Percentiles rank a stretch among this genome's conserved stretches.
phyloP scores from a whole-genome alignment of 768 basidiomycete species.

The Tricholomella constricta region DNA sequence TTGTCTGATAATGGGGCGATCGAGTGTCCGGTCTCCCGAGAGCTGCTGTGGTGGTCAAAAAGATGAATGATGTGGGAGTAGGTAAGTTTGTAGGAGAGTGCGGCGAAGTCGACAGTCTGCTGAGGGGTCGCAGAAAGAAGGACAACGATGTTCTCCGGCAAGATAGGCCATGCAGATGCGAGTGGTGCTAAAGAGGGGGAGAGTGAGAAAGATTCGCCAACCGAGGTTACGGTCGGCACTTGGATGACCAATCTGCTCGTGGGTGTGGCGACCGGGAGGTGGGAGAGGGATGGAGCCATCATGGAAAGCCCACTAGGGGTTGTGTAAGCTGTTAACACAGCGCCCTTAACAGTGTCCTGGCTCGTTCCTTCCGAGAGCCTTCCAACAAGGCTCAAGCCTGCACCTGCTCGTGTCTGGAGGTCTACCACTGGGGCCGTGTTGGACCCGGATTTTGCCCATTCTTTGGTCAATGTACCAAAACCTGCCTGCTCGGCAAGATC shows the following conservation, averaged over 20 bases:
- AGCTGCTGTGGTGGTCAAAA: constrained; percentile 83
- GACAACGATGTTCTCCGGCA: constrained; percentile 69
- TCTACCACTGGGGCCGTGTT: constrained; percentile 58
- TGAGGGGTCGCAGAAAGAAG: constrained; percentile 84
- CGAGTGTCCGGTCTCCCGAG: constrained; percentile 72
- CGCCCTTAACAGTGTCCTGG: constrained; percentile 58
- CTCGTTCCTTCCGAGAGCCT: constrained; percentile 80
- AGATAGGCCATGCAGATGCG: constrained; percentile 54
- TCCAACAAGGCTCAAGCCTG: constrained; percentile 79
- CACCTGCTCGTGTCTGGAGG: constrained; percentile 83
- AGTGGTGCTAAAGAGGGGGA: constrained; percentile 78
- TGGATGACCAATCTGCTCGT: constrained; percentile 78
- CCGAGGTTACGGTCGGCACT: constrained; percentile 72
- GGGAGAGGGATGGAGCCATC: constrained; percentile 79
- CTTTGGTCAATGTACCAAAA: constrained; percentile 72
- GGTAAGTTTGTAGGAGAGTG: constrained; percentile 71
- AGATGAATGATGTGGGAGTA: constrained; percentile 80
- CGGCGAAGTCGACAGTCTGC: constrained; percentile 77
- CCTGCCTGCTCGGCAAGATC: constrained; percentile 86
- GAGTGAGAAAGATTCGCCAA: constrained; percentile 66
- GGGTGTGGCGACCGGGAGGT: constrained; percentile 64
- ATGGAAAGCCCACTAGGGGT: constrained; percentile 81
- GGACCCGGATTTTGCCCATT: constrained; percentile 51
- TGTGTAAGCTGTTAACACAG: constrained; percentile 76
- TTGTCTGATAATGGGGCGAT: constrained; percentile 40